Evolutionary conservation across 164 flowering plant genomes (phyloP).

Genomic region (Dillenia turbinata): DNA sequence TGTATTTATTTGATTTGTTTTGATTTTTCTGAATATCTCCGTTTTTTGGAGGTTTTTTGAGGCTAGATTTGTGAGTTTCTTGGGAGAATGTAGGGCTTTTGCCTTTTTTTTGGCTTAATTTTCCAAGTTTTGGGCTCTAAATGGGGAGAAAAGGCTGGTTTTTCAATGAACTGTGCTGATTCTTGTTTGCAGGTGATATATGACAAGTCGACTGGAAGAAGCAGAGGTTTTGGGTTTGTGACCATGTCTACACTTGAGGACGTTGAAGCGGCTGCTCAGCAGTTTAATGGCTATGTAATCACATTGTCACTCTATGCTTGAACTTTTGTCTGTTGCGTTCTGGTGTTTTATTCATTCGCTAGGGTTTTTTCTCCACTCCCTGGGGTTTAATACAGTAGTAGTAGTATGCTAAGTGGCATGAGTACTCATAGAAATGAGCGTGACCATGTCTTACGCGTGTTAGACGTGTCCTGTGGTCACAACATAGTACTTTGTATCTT

Average conservation of each 20-base stretch:
- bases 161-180: slow-evolving; percentile 1
- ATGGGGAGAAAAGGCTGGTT: neutral
- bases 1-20: too few species aligned
- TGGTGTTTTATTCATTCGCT: neutral
- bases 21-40: too few species aligned
- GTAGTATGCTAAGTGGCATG: too few species aligned
- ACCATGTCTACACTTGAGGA: slow-evolving; percentile 82
- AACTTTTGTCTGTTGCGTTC: neutral
- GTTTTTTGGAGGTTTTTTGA: too few species aligned
- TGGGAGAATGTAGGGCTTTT: neutral
- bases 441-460: too few species aligned
- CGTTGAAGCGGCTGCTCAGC: slow-evolving; percentile 76
- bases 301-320: neutral
- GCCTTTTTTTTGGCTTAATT: neutral
- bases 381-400: neutral
- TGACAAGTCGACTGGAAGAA: slow-evolving; percentile 82
- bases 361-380: too few species aligned
- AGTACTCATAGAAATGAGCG: too few species aligned
- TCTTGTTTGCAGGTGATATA: slow-evolving; percentile 70
- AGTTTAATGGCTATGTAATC: slow-evolving; percentile 88
- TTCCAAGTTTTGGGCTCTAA: neutral
- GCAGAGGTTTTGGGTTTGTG: slow-evolving; percentile 97
- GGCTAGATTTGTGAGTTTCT: too few species aligned
- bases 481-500: too few species aligned
- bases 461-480: too few species aligned